Evolutionary conservation across 345 rosid genomes (phyloP), one percentile per base, ranked within the genome.

Genomic region (Rhodomyrtus tomentosa): DNA sequence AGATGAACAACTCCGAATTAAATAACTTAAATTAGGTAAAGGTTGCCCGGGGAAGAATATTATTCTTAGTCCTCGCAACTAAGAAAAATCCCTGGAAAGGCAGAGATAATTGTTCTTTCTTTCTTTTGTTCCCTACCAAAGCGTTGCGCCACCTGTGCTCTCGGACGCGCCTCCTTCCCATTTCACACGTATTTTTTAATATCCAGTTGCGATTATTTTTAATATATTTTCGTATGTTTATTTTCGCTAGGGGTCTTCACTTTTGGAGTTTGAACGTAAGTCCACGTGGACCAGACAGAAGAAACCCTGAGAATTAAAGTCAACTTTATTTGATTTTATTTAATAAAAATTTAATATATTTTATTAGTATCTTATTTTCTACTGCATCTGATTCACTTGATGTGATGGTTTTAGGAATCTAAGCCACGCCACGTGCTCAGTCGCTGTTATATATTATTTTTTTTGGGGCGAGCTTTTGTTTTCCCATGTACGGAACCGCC

Each of bases 261-360:
- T 15, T 15, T 59, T 16, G 74, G 74, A 62, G 42, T 59, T 27
- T 6, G 18, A 0, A 50, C 18, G 5, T 50, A 14, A 13, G 52
- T 50, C 52, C 52, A 50, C 52, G 7, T 7, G 42, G 40, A 62
- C 40, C 42, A 7, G 4, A 20, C 76, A 2, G 42, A 2, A 18
- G 76, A 5, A 32, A 38, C 11, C 12, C 76, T 1, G 6, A 18
- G 32, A 32, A 51, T 51, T 36, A 16, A 10, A 36, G 16, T 59
- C 20, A 15, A 5, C 15, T 51, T 51, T 15, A 50, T 50, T 15
- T 50, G 5, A 29, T 62, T 15, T 62, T 29, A 8, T 8, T 21
- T 1, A 8, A 5, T 32, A 4, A 4, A 18, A 16, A 3, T 0
- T 13, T 13, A 8, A 6, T 16, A 18, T 4, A 18, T 29, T 16